Evolutionary conservation across 441 rosid species (phyloP), one percentile per base, ranked within the genome.

Genomic region (Populus hybrid): DNA sequence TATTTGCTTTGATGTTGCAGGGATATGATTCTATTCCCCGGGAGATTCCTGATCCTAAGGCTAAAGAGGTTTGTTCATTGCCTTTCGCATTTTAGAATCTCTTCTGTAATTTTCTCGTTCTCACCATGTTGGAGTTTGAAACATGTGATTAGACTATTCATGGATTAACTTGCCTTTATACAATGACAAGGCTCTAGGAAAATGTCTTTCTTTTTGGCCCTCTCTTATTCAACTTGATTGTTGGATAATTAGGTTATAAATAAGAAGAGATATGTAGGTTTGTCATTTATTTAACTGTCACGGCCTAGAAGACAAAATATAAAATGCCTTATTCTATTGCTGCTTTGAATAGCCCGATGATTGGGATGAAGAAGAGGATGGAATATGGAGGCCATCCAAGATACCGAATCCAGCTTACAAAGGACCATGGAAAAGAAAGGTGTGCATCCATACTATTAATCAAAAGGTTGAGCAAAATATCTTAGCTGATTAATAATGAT

Each of bases 341-440:
- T 50, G 42, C 35, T 66, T 18, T 74, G 8, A 59, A 12, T 82
- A 94, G 98, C 98, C 97, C 34, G 91, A 87, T 75, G 87, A 85
- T 82, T 94, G 97, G 97, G 95, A 94, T 67, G 95, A 92, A 26
- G 97, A 94, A 59, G 94, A 90, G 34, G 87, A 87, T 73, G 98
- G 95, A 79, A 76, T 85, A 40, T 94, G 98, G 98, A 87, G 82
- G 80, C 81, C 88, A 32, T 90, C 95, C 11, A 94, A 82, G 87
- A 83, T 92, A 64, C 92, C 92, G n/a, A 94, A 94, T 84, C 95
- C 98, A 69, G 88, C 84, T 10, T 94, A 86, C 79, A 94, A 90
- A 85, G 98, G 98, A 81, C 85, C 94, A 77, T 94, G 97, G 98
- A 94, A 88, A 86, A 84, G 85, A 71, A 94, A 91, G 97, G 95